These are phyloP conservation scores for Ophiorrhiza pumila DNA, from an alignment of 257 asterid species.

Conservation along the genomic window DNA sequence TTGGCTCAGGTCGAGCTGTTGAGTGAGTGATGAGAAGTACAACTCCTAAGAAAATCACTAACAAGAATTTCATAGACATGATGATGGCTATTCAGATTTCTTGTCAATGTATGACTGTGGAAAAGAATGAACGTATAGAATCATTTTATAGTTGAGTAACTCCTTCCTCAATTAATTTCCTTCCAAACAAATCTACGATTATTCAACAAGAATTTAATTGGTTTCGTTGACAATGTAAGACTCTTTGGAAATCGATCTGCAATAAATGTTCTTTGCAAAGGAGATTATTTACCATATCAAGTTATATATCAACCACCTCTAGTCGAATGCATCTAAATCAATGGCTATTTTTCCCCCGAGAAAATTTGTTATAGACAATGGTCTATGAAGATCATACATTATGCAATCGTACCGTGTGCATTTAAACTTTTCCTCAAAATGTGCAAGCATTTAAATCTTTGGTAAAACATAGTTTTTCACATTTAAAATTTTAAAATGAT, in stretches of 20 bases:
- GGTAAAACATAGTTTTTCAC: too few species aligned
- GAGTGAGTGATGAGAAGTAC: background rate
- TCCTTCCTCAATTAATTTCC: background rate
- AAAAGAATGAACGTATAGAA: background rate
- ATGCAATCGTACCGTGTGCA: too few species aligned
- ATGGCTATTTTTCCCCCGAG: background rate
- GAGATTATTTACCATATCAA: background rate
- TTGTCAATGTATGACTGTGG: background rate
- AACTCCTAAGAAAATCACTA: background rate
- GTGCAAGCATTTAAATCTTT: too few species aligned
- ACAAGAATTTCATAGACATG: background rate
- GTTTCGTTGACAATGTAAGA: background rate
- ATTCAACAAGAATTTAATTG: background rate
- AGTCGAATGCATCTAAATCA: background rate
- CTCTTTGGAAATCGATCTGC: background rate
- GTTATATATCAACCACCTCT: background rate
- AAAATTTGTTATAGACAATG: too few species aligned
- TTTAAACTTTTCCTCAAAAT: too few species aligned
- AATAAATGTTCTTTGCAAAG: background rate
- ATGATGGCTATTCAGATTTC: background rate
- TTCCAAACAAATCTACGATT: background rate
- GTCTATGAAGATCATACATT: too few species aligned
- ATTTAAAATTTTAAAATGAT: too few species aligned
- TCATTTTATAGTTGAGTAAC: background rate
- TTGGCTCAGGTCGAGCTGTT: slow-evolving; percentile 9